Base-by-base conservation (phyloP, 1,284 basidiomycete genomes). In the Bondarzewia mesenterica region DNA sequence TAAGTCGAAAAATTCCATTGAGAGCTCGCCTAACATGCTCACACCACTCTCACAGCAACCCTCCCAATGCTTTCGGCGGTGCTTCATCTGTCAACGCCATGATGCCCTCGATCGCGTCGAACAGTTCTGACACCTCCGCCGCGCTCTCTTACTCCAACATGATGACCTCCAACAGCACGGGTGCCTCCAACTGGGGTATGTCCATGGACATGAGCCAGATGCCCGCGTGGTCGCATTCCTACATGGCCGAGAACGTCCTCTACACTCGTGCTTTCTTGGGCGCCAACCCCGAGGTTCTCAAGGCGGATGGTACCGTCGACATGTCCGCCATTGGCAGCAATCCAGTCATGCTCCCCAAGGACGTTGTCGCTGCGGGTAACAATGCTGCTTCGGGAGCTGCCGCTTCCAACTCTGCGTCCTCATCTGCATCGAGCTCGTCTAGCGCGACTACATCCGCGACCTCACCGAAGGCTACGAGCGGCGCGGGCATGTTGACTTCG, bases 221-320 rank as follows among this genome's bases (percentile, higher is more conserved):
- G 55, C 81, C 81, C 41, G 60, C 62, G 0, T 81, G 78, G 78
- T 62, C 79, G 3, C 70, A 77, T 53, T 53, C 63, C 32, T 57
- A 61, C 46, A 58, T 77, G 46, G 75, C 74, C 18, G 70, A 79
- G 66, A 85, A 84, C 65, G 72, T 83, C 52, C 57, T 81, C 58
- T 72, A 73, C 70, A 82, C 75, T 37, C 80, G 77, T 52, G 71
- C 67, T 41, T 72, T 85, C 72, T 65, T 85, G 52, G 82, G 74
- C 29, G 64, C 67, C 58, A 87, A 87, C 71, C 65, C 72, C 5
- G 80, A 82, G 50, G 63, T 73, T 38, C 49, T 85, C 53, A 63
- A 70, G 48, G 60, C 60, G 3, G 72, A 78, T 58, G 81, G 80
- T 52, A 62, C 63, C 12, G 61, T 84, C 61, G 69, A 81, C 66